A percentile compares a stretch with the other conserved stretches of the same genome.
Evolutionary conservation across 441 rosid species (phyloP).

Genomic region (Kokia cookei): DNA sequence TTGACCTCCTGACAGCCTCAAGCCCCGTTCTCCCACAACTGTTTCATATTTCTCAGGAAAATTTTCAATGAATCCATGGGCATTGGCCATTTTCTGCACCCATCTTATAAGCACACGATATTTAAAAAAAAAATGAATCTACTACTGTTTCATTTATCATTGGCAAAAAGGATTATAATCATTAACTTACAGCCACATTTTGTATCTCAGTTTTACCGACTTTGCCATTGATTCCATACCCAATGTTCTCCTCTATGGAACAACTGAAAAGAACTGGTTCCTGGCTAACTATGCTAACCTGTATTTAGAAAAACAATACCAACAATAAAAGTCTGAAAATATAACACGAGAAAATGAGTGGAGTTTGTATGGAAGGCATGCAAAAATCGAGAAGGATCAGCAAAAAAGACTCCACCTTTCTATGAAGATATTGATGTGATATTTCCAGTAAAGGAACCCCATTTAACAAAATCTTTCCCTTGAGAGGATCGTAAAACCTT

Average conservation of each 20-base stretch:
- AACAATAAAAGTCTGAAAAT: background rate
- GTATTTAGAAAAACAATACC: slow-evolving; percentile 6
- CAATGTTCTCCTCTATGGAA: slow-evolving; percentile 81
- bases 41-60: slow-evolving; percentile 82
- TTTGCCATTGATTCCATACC: slow-evolving; percentile 72
- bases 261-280: slow-evolving; percentile 95
- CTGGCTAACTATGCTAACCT: slow-evolving; percentile 96
- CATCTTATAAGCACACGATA: background rate
- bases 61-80: slow-evolving; percentile 65
- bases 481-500: slow-evolving; percentile 84
- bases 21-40: slow-evolving; percentile 75
- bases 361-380: background rate
- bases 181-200: slow-evolving; percentile 56
- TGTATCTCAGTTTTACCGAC: slow-evolving; percentile 48
- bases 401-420: slow-evolving; percentile 36
- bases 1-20: slow-evolving; percentile 93
- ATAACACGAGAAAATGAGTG: background rate
- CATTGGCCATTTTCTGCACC: slow-evolving; percentile 92
- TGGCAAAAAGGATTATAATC: background rate
- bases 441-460: slow-evolving; percentile 81
- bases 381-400: background rate
- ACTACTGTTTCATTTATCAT: background rate
- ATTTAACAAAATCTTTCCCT: slow-evolving; percentile 72
- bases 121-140: background rate
- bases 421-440: slow-evolving; percentile 77